Base-by-base conservation (phyloP, 371 early-diverging fungal species). In the Mucor mucedo region DNA sequence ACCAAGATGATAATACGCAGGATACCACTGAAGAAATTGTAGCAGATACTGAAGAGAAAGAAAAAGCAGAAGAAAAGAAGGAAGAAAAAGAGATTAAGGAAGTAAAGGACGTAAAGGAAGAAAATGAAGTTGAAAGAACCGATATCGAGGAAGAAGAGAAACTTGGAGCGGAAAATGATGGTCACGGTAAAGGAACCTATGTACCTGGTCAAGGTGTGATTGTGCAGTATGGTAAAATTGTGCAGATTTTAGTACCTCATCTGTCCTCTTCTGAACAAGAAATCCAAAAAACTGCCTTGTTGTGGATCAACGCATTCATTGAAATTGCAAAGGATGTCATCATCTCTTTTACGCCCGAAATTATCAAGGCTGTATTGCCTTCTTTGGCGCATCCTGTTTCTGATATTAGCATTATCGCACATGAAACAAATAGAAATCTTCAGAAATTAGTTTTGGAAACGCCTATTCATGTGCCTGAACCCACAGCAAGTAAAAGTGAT, bases 301-400 rank as follows among this genome's bases (percentile, higher is more conserved):
- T 84, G 45, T 97, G 98, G 98, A 84, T 94, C 52, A 85, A 87
- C 64, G 91, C 91, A 67, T 93, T 97, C 64, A 87, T 94, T 40
- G 77, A 80, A 30, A 79, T 95, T 33, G 91, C 93, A 14, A 86
- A 89, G 47, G 85, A 89, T 16, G 83, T 89, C 7, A 88, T 95
- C 63, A 84, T 96, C 30, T 84, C 87, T 9, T 89, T 84, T 62
- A 87, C 91, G 21, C 92, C 95, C 2, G 70, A 80, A 38, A 81
- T 96, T 5, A 84, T 96, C 32, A 83, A 80, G 5, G 87, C 93
- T 0, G 86, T 95, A 21, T 71, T 97, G 21, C 95, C 95, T 4
- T 85, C 85, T 9, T 78, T 95, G 4, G 88, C 94, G n/a, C 94
- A 97, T 61, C 68, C 82, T n/a, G 82, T 84, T 27, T 40, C 72